Conservation (phyloP, 306 rosid species). For the Myrica gale region DNA sequence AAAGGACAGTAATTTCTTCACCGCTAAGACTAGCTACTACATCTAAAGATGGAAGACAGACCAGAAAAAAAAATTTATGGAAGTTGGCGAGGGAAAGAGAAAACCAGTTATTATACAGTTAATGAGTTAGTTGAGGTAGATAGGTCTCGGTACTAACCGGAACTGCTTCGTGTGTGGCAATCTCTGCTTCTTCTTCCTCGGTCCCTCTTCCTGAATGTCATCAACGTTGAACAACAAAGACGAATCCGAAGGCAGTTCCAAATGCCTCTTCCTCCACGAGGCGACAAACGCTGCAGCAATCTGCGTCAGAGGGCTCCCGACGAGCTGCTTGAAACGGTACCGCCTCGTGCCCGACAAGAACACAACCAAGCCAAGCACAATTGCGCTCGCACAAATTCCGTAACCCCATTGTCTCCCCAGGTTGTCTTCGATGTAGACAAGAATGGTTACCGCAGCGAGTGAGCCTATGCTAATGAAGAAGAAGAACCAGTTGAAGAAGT, state of each 20-base stretch:
- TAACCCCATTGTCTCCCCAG: conserved; percentile 80
- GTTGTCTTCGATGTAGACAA: conserved; percentile 72
- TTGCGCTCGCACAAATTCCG: conserved; percentile 65
- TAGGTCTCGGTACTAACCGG: conserved; percentile 38
- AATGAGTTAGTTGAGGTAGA: not conserved
- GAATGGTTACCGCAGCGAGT: conserved; percentile 59
- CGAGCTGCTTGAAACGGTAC: conserved; percentile 66
- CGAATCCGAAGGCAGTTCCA: conserved; percentile 55
- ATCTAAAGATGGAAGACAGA: not conserved
- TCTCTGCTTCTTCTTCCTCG: conserved; percentile 51
- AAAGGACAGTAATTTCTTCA: no score
- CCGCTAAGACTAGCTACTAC: no score
- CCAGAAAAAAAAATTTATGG: not conserved
- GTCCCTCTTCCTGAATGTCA: conserved; percentile 31
- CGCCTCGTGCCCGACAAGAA: conserved; percentile 66
- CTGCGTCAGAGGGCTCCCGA: conserved; percentile 85
- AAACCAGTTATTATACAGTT: not conserved
- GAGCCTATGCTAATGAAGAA: conserved; percentile 82
- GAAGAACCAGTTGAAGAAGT: conserved; percentile 86
- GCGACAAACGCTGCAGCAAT: conserved; percentile 62
- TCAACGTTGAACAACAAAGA: conserved; percentile 43
- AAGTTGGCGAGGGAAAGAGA: not conserved
- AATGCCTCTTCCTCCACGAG: conserved; percentile 54
- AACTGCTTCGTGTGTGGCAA: conserved; percentile 66
- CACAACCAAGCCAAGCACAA: conserved; percentile 45